Evolutionary conservation across 2,329 filamentous ascomycete species (phyloP).

Genomic region (Pseudovirgaria hyperparasitica): DNA sequence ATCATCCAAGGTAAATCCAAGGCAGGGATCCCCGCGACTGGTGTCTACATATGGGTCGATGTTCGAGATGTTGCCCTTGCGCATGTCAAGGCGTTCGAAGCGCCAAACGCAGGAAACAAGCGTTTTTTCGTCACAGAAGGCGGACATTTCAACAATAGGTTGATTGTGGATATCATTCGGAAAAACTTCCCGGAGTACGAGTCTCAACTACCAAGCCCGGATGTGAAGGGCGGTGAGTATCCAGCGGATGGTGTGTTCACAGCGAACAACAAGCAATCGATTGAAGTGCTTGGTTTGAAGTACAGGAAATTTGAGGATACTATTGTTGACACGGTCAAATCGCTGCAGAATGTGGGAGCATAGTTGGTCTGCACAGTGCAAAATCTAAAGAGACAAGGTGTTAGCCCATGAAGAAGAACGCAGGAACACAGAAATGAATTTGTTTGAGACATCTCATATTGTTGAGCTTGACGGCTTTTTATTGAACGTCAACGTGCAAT

Average conservation of each 20-base stretch:
- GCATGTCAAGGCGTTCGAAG: constrained; percentile 47
- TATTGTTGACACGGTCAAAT: constrained; percentile 50
- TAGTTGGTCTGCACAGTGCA: too few relatives aligned
- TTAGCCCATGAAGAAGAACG: neutral
- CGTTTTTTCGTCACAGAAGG: constrained; percentile 49
- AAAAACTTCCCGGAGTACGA: constrained; percentile 43
- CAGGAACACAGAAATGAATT: constrained; percentile 1
- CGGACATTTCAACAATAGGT: constrained; percentile 48
- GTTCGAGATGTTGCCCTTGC: constrained; percentile 46
- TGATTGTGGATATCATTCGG: constrained; percentile 42
- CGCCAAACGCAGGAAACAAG: constrained; percentile 45
- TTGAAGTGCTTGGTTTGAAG: constrained; percentile 45
- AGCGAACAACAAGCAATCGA: constrained; percentile 43
- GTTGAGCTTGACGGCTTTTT: constrained; percentile 39
- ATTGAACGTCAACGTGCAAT: constrained; percentile 18
- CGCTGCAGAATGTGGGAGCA: constrained; percentile 42
- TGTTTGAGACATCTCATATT: constrained; percentile 30
- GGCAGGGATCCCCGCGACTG: constrained; percentile 43
- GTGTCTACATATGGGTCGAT: constrained; percentile 36
- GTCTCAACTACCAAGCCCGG: constrained; percentile 32
- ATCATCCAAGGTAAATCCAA: constrained; percentile 51
- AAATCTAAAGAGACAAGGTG: neutral
- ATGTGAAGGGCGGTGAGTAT: constrained; percentile 30
- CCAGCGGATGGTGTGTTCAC: constrained; percentile 38
- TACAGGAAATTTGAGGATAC: constrained; percentile 46